Percentiles rank a stretch among this genome's conserved stretches.
phyloP scores from a whole-genome alignment of 2,329 filamentous ascomycete genomes.

The Fusarium sp. region DNA sequence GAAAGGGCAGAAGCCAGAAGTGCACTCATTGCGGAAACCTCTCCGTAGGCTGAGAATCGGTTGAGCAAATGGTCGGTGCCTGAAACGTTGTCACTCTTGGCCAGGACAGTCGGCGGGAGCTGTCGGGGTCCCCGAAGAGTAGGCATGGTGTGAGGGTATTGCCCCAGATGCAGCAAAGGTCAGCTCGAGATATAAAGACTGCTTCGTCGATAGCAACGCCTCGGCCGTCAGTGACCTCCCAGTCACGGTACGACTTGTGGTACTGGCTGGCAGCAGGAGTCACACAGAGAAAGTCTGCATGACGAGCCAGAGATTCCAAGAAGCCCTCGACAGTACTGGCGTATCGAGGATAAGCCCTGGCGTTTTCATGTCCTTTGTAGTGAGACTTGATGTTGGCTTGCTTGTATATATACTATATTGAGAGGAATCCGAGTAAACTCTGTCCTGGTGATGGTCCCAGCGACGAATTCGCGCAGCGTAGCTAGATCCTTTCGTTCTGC shows the following conservation, averaged over 20 bases:
- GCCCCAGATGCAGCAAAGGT: not conserved
- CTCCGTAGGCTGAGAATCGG: not conserved
- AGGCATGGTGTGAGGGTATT: not conserved
- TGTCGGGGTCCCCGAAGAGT: not conserved
- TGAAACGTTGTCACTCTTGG: not conserved
- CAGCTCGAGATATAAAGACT: not conserved
- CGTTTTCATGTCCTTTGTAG: no score
- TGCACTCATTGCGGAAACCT: not conserved
- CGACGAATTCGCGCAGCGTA: not conserved
- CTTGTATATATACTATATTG: no score
- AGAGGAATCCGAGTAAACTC: no score
- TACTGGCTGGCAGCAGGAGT: not conserved
- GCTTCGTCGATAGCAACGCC: not conserved
- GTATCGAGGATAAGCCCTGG: not conserved
- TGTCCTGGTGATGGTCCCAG: not conserved
- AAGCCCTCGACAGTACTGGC: not conserved
- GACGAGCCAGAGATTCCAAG: no score
- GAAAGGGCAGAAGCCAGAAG: not conserved
- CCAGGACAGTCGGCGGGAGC: not conserved
- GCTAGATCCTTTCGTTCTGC: not conserved
- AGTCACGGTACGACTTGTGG: not conserved
- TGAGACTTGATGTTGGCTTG: no score
- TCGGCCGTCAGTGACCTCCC: rapidly evolving
- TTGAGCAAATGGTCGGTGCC: not conserved
- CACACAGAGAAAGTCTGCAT: no score